Evolutionary conservation across 202 grass and related monocot genomes (phyloP).

Genomic region (Carex arenaria): DNA sequence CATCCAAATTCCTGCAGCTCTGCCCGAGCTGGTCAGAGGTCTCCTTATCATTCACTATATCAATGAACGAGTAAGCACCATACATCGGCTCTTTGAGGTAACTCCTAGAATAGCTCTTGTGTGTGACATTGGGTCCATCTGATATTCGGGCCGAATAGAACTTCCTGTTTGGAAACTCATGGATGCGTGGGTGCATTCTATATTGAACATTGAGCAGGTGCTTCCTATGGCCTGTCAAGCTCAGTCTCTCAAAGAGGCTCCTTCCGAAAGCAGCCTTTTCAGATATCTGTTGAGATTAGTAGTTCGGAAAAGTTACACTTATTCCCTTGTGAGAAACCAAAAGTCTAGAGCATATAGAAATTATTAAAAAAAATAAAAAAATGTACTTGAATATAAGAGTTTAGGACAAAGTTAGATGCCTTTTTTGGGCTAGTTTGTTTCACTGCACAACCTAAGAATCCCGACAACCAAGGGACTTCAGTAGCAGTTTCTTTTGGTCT

Average conservation of each 20-base stretch:
- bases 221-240: slow-evolving; percentile 58
- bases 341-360: background rate
- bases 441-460: background rate
- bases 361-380: background rate
- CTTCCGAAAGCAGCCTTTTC: slow-evolving; percentile 68
- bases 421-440: background rate
- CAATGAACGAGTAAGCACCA: slow-evolving; percentile 78
- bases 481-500: background rate
- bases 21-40: slow-evolving; percentile 45
- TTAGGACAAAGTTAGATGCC: background rate
- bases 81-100: slow-evolving; percentile 56
- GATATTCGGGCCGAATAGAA: slow-evolving; percentile 57
- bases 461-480: background rate
- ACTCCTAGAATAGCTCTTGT: slow-evolving; percentile 27
- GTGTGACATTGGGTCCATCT: slow-evolving; percentile 53
- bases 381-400: slow-evolving; percentile 10
- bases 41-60: slow-evolving; percentile 67
- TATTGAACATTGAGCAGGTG: slow-evolving; percentile 84
- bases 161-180: slow-evolving; percentile 64
- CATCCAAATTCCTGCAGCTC: slow-evolving; percentile 71
- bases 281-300: slow-evolving; percentile 42
- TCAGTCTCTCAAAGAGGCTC: slow-evolving; percentile 78
- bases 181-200: slow-evolving; percentile 86
- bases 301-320: background rate
- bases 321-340: background rate